Conservation (phyloP, 352 stramenopile species). For the Globisporangium megalacanthum region DNA sequence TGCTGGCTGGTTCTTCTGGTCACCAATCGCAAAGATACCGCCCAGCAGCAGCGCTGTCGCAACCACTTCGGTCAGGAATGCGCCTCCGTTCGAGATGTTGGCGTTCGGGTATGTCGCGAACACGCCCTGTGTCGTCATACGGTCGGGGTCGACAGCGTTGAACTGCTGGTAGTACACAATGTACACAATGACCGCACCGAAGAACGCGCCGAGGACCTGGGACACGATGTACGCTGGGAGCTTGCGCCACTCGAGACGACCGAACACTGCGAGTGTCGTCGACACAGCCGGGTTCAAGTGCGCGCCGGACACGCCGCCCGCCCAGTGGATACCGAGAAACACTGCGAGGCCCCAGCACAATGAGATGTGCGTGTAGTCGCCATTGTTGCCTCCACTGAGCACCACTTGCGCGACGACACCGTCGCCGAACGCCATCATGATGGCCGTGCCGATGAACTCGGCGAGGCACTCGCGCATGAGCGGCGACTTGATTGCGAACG, state of each 20-base stretch:
- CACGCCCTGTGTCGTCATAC: slow-evolving; percentile 31
- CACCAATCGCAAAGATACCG: slow-evolving; percentile 48
- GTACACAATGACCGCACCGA: slow-evolving; percentile 4
- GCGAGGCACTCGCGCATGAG: slow-evolving; percentile 56
- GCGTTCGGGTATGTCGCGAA: slow-evolving; percentile 32
- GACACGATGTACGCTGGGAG: slow-evolving; percentile 26
- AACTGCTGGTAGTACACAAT: slow-evolving; percentile 49
- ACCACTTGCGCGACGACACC: slow-evolving; percentile 56
- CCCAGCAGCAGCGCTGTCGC: slow-evolving; percentile 44
- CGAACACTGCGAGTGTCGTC: slow-evolving; percentile 42
- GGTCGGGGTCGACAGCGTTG: slow-evolving; percentile 33
- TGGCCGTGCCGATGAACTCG: slow-evolving; percentile 55
- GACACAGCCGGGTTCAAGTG: slow-evolving; percentile 51
- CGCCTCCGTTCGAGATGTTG: slow-evolving; percentile 21
- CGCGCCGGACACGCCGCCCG: slow-evolving; percentile 37
- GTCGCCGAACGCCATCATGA: slow-evolving; percentile 55
- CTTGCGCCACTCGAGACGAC: slow-evolving; percentile 37
- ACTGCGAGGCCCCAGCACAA: slow-evolving; percentile 55
- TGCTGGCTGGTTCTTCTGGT: slow-evolving; percentile 48
- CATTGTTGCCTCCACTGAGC: slow-evolving; percentile 35
- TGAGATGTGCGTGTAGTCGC: slow-evolving; percentile 52
- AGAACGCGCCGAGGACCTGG: slow-evolving; percentile 43
- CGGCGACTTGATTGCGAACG: slow-evolving; percentile 16
- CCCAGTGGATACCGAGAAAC: slow-evolving; percentile 53
- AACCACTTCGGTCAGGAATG: slow-evolving; percentile 60